phyloP scores from a whole-genome alignment of 169 alveolate genomes.

The Cryptosporidium ryanae region DNA sequence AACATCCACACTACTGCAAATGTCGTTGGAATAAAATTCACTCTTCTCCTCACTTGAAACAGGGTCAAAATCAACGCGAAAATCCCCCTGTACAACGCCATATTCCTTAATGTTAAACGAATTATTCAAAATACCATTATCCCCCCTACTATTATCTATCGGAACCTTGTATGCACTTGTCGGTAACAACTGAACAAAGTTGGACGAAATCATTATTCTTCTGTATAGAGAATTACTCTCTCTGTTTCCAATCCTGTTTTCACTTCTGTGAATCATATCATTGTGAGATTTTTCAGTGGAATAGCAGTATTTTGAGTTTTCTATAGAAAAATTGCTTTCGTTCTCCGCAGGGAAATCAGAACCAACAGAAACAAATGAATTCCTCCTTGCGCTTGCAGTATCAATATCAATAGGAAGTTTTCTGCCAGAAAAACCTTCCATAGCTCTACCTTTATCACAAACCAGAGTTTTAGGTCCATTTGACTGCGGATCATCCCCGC shows the following conservation, averaged over 20 bases:
- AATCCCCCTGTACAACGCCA: background rate
- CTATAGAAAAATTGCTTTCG: too few relatives aligned
- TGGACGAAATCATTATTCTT: conserved; percentile 19
- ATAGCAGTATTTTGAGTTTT: too few relatives aligned
- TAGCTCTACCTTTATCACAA: too few relatives aligned
- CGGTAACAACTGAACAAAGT: conserved; percentile 19
- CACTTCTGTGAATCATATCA: too few relatives aligned
- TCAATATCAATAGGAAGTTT: background rate
- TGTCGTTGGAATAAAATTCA: background rate
- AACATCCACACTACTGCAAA: background rate
- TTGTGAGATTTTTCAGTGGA: too few relatives aligned
- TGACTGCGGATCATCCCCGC: too few relatives aligned
- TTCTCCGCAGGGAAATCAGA: background rate
- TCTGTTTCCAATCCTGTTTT: background rate
- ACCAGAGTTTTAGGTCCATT: too few relatives aligned
- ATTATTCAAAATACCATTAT: background rate
- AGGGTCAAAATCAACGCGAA: background rate
- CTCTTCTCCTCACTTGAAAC: background rate
- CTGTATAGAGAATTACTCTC: background rate
- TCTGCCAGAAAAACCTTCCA: too few relatives aligned
- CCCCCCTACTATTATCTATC: background rate
- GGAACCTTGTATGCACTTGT: conserved; percentile 8
- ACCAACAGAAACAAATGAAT: background rate
- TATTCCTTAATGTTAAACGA: background rate
- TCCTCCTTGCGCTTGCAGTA: background rate